A percentile compares a stretch with the other conserved stretches of the same genome.
Evolutionary conservation across 768 basidiomycete species (phyloP).

Genomic region (Leccinum obscurum): DNA sequence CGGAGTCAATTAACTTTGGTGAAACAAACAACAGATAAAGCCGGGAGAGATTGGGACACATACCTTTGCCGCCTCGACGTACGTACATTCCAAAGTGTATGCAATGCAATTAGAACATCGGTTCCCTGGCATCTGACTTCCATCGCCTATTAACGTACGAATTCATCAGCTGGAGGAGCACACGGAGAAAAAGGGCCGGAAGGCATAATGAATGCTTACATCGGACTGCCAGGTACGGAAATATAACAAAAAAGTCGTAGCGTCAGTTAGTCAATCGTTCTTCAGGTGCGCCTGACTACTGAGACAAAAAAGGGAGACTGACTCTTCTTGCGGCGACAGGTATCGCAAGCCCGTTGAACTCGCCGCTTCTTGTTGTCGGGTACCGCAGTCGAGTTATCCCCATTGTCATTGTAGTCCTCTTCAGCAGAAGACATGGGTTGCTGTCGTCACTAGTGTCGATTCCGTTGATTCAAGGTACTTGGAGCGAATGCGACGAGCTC

Average conservation of each 20-base stretch:
- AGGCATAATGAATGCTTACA: conserved; percentile 19
- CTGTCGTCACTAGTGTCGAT: not conserved
- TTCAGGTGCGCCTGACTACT: not conserved
- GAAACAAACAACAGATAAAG: not conserved
- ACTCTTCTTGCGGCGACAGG: conserved; percentile 85
- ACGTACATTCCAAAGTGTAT: conserved; percentile 52
- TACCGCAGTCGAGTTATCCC: conserved; percentile 13
- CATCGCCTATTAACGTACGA: conserved; percentile 48
- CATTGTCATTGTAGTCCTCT: conserved; percentile 59
- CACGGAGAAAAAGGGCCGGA: not conserved
- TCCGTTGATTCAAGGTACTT: not conserved
- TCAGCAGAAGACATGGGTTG: conserved; percentile 53
- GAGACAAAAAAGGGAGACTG: conserved; percentile 22
- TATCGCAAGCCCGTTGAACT: conserved; percentile 79
- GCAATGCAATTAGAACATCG: conserved; percentile 57
- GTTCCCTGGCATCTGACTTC: conserved; percentile 55
- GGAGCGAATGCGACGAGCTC: not conserved
- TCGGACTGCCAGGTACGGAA: conserved; percentile 17
- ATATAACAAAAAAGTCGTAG: not conserved
- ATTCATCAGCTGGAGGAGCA: not conserved
- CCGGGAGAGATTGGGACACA: not conserved
- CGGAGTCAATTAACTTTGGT: not conserved
- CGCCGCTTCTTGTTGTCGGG: conserved; percentile 63
- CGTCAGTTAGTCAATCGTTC: not conserved
- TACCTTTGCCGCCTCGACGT: conserved; percentile 56